phyloP scores from a whole-genome alignment of 805 yeast genomes.

The Candida germanica region DNA sequence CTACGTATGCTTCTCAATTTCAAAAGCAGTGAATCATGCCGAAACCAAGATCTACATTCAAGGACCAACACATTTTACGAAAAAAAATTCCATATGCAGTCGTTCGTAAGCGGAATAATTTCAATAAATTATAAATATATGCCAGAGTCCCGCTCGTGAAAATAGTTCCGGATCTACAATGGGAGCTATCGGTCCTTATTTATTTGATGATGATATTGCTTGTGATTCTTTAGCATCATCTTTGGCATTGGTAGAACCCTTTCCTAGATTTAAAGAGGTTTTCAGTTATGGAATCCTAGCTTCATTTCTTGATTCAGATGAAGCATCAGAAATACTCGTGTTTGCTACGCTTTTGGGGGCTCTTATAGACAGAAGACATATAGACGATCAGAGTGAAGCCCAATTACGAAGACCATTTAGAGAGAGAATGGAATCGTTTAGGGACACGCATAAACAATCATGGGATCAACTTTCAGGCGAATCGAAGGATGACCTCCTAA shows the following conservation, averaged over 20 bases:
- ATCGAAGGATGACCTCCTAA: constrained; percentile 1
- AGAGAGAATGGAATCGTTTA: constrained; percentile 1
- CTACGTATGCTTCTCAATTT: too few relatives aligned
- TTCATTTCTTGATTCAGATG: constrained; percentile 6
- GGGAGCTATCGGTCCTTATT: constrained; percentile 6
- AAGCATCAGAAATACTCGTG: constrained; percentile 4
- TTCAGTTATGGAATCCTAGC: background rate
- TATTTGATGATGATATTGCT: constrained; percentile 7
- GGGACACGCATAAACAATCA: background rate
- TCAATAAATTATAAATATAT: too few relatives aligned
- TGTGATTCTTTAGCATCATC: constrained; percentile 5
- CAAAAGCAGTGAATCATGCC: too few relatives aligned
- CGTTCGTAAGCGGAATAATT: too few relatives aligned
- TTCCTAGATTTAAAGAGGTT: background rate
- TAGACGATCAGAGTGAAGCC: background rate
- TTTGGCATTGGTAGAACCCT: background rate
- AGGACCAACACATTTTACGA: too few relatives aligned
- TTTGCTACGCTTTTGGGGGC: constrained; percentile 3
- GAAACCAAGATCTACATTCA: too few relatives aligned
- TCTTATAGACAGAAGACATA: constrained; percentile 2
- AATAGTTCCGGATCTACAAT: too few relatives aligned
- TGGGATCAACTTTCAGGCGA: constrained; percentile 4
- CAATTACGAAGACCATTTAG: constrained; percentile 2
- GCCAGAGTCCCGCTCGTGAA: too few relatives aligned
- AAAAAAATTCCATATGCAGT: too few relatives aligned